Evolutionary conservation across 495 filamentous ascomycete genomes (phyloP).

Genomic region (Venustampulla echinocandica): DNA sequence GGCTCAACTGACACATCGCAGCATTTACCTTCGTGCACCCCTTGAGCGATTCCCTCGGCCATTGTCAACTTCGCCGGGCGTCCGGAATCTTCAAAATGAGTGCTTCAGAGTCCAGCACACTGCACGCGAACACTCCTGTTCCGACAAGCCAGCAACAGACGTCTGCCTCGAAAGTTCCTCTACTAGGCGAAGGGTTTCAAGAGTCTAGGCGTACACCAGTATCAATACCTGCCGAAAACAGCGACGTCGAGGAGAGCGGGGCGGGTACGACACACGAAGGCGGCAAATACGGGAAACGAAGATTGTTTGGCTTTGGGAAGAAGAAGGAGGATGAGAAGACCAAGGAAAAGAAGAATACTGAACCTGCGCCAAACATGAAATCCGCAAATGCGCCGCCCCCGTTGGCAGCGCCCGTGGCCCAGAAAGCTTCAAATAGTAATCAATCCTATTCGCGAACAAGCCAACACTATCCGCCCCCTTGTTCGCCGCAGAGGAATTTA

Average conservation of each 20-base stretch:
- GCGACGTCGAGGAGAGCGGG: slow-evolving; percentile 12
- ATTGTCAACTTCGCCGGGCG: not conserved
- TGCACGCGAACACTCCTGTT: slow-evolving; percentile 16
- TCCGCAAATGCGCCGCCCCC: slow-evolving; percentile 6
- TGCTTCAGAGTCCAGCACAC: slow-evolving; percentile 17
- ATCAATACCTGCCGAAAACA: slow-evolving; percentile 18
- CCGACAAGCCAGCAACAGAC: slow-evolving; percentile 5
- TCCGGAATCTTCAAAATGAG: slow-evolving; percentile 17
- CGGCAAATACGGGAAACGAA: slow-evolving; percentile 39
- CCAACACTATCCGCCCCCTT: slow-evolving; percentile 36
- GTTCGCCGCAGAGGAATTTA: slow-evolving; percentile 41
- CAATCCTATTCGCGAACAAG: slow-evolving; percentile 29
- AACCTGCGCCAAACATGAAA: slow-evolving; percentile 7
- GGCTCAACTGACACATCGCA: slow-evolving; percentile 14
- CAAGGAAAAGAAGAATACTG: slow-evolving; percentile 25
- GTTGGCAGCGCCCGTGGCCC: slow-evolving; percentile 15
- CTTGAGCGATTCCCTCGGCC: not conserved
- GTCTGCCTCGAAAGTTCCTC: slow-evolving; percentile 12
- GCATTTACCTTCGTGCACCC: slow-evolving; percentile 4
- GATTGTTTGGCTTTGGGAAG: slow-evolving; percentile 57
- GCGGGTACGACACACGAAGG: slow-evolving; percentile 10
- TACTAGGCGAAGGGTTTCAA: slow-evolving; percentile 28
- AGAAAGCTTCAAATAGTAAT: slow-evolving; percentile 13
- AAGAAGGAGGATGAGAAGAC: slow-evolving; percentile 48
- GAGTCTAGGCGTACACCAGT: slow-evolving; percentile 16